phyloP scores from a whole-genome alignment of 768 basidiomycete species.

The Phaeotremella fagi region DNA sequence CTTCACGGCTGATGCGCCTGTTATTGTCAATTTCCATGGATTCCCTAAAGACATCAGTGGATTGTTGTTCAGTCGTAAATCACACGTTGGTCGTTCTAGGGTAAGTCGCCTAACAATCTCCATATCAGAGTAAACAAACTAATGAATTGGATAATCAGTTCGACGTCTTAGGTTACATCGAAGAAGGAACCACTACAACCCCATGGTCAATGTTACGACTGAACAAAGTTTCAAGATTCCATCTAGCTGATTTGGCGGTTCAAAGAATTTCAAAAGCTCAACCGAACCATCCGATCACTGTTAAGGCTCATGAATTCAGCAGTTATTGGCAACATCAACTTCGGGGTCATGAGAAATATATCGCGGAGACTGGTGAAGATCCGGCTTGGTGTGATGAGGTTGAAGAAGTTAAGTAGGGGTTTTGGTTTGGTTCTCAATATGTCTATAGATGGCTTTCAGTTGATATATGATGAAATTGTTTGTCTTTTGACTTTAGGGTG shows the following conservation, averaged over 20 bases:
- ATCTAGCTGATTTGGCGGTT: conserved; percentile 46
- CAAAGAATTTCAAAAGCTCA: conserved; percentile 36
- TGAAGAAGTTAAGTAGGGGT: conserved; percentile 21
- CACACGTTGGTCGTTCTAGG: conserved; percentile 39
- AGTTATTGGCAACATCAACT: conserved; percentile 60
- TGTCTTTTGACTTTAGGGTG: too few relatives aligned
- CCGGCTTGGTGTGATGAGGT: conserved; percentile 36
- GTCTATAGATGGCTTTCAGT: background rate
- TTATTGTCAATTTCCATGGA: conserved; percentile 85
- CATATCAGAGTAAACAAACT: background rate
- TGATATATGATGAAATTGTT: background rate
- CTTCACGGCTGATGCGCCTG: conserved; percentile 46
- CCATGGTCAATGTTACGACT: conserved; percentile 51
- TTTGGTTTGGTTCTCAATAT: background rate
- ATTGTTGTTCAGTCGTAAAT: conserved; percentile 40
- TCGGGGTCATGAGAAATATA: conserved; percentile 61
- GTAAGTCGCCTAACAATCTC: conserved; percentile 7
- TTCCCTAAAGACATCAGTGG: conserved; percentile 43
- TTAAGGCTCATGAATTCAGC: conserved; percentile 58
- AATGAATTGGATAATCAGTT: conserved; percentile 18
- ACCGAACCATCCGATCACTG: conserved; percentile 47
- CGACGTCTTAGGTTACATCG: conserved; percentile 40
- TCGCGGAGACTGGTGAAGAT: conserved; percentile 52
- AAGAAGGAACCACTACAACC: conserved; percentile 45
- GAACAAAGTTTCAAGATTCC: conserved; percentile 46